Evolutionary conservation across 306 rosid genomes (phyloP).

Genomic region (Prunus persica): DNA sequence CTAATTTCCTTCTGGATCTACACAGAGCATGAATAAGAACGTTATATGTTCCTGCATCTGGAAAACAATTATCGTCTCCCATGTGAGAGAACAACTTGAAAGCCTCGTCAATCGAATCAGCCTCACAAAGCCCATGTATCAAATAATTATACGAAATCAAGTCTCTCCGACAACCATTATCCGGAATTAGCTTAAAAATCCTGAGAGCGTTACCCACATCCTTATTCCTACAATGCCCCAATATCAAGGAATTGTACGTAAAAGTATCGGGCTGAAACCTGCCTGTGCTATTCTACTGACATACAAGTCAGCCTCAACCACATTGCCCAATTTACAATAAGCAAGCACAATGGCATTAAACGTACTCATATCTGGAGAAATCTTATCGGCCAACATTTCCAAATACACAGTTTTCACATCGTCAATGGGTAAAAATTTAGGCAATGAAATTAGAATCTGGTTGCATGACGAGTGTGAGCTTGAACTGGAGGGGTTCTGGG

Average conservation of each 20-base stretch:
- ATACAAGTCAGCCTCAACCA: conserved; percentile 40
- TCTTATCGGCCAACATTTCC: conserved; percentile 45
- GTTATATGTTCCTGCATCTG: conserved; percentile 47
- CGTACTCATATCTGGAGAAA: conserved; percentile 46
- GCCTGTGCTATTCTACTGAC: conserved; percentile 37
- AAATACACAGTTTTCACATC: conserved; percentile 46
- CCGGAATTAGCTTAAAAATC: conserved; percentile 49
- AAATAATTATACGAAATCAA: conserved; percentile 54
- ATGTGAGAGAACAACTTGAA: conserved; percentile 48
- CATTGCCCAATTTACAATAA: conserved; percentile 61
- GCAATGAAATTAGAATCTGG: conserved; percentile 50
- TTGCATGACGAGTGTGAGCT: conserved; percentile 64
- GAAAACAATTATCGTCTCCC: conserved; percentile 54
- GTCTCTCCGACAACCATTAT: conserved; percentile 36
- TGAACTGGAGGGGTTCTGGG: conserved; percentile 12
- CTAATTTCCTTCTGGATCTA: conserved; percentile 39
- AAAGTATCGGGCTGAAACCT: conserved; percentile 52
- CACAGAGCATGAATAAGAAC: conserved; percentile 45
- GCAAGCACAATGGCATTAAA: conserved; percentile 65
- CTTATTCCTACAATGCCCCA: conserved; percentile 64
- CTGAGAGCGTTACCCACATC: conserved; percentile 43
- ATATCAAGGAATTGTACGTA: conserved; percentile 61
- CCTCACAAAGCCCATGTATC: conserved; percentile 68
- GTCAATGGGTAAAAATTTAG: conserved; percentile 48
- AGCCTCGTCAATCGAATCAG: conserved; percentile 43